Percentiles rank a stretch among this genome's conserved stretches.
phyloP scores from a whole-genome alignment of 257 asterid species.

The Solanum rostratum region DNA sequence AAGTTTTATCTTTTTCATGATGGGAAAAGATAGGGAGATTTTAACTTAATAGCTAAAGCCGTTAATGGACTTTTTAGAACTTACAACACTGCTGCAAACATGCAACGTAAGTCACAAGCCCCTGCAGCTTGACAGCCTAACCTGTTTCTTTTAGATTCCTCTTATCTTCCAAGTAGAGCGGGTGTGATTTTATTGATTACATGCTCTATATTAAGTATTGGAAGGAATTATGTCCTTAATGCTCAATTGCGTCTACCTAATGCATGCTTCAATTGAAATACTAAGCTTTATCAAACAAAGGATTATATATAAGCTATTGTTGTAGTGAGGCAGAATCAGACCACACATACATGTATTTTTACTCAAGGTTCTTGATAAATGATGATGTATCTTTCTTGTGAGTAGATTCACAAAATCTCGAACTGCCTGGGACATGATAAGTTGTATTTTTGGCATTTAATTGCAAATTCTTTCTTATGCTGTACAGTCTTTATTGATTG shows the following conservation, averaged over 20 bases:
- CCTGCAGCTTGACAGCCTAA: not conserved
- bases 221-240: not conserved
- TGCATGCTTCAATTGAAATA: not conserved
- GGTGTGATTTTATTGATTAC: not conserved
- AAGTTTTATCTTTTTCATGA: not conserved
- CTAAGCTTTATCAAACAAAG: not conserved
- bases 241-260: not conserved
- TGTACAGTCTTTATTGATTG: not conserved
- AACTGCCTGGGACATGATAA: not conserved
- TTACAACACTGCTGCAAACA: not conserved
- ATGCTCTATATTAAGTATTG: not conserved
- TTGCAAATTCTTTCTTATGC: not conserved
- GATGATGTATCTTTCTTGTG: not conserved
- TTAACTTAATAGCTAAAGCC: not conserved
- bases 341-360: not conserved
- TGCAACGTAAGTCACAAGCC: not conserved
- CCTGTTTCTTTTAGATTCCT: not conserved
- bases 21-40: not conserved
- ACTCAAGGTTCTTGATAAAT: not conserved
- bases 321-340: not conserved
- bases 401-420: not conserved
- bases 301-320: not conserved
- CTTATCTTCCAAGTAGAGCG: not conserved
- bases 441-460: not conserved
- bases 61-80: not conserved